Evolutionary conservation across 1,139 yeast genomes (phyloP).

Genomic region (Saccharomycopsis hybrid): DNA sequence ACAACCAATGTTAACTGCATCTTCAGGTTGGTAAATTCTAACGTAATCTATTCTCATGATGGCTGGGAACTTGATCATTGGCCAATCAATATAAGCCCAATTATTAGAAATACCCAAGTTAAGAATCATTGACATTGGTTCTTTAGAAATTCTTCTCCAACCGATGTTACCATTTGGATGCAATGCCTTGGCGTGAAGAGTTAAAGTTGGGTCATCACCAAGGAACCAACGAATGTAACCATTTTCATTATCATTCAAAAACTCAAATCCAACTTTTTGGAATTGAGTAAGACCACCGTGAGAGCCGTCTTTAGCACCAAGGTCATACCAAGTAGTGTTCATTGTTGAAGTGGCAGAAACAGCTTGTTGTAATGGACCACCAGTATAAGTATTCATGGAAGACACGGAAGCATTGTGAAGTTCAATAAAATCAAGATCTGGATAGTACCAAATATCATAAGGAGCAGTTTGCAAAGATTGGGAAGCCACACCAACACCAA

Average conservation of each 20-base stretch:
- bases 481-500: constrained; percentile 60
- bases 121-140: constrained; percentile 77
- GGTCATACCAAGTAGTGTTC: constrained; percentile 71
- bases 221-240: constrained; percentile 85
- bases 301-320: constrained; percentile 35
- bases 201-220: constrained; percentile 61
- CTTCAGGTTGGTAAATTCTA: constrained; percentile 68
- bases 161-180: constrained; percentile 82
- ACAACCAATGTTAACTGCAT: constrained; percentile 46
- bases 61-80: constrained; percentile 59
- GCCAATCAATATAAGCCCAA: constrained; percentile 85
- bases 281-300: constrained; percentile 29
- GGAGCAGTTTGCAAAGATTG: constrained; percentile 85
- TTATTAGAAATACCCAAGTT: constrained; percentile 74
- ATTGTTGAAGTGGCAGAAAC: constrained; percentile 67
- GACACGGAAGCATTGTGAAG: constrained; percentile 57
- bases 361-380: constrained; percentile 85
- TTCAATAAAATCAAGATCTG: constrained; percentile 68
- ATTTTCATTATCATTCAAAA: constrained; percentile 50
- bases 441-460: constrained; percentile 77
- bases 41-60: constrained; percentile 67
- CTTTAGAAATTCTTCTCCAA: constrained; percentile 68
- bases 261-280: constrained; percentile 78
- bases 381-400: constrained; percentile 68
- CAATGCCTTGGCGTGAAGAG: constrained; percentile 54